Evolutionary conservation across 2,329 filamentous ascomycete species (phyloP).

Genomic region (Dactylellina drechsleri): DNA sequence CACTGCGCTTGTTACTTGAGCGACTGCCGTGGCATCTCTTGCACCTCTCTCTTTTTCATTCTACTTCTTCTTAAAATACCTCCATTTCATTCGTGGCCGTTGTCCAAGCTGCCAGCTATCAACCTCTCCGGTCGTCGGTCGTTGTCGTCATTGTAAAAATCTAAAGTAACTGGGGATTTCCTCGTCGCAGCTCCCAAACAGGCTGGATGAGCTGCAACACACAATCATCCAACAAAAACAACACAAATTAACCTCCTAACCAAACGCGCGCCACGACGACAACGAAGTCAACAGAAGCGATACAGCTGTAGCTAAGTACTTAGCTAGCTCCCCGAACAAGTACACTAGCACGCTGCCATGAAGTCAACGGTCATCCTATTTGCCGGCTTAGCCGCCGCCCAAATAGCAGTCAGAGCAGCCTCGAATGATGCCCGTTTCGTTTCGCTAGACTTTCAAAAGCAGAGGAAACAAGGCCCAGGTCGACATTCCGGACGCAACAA

Average conservation of each 20-base stretch:
- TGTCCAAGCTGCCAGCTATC: background rate
- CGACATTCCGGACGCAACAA: constrained; percentile 21
- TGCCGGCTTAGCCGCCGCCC: constrained; percentile 12
- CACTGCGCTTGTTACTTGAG: background rate
- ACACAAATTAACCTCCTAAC: background rate
- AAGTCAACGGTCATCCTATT: constrained; percentile 22
- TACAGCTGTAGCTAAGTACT: background rate
- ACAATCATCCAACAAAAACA: constrained; percentile 9
- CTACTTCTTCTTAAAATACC: background rate
- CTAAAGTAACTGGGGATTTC: background rate
- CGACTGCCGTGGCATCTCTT: background rate
- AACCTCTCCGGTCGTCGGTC: background rate
- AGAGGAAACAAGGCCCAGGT: constrained; percentile 4
- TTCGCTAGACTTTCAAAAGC: constrained; percentile 34
- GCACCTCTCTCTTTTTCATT: background rate
- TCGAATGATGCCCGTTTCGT: constrained; percentile 21
- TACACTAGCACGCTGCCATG: background rate
- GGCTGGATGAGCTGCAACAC: constrained; percentile 5
- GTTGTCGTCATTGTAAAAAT: background rate
- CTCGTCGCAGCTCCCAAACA: constrained; percentile 1
- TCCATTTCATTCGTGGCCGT: background rate
- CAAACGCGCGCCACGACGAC: no score
- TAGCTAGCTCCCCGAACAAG: background rate
- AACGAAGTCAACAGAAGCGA: background rate
- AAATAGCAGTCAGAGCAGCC: background rate